Base-by-base conservation (phyloP, 192 early-diverging fungal species). In the Coemansia brasiliensis region DNA sequence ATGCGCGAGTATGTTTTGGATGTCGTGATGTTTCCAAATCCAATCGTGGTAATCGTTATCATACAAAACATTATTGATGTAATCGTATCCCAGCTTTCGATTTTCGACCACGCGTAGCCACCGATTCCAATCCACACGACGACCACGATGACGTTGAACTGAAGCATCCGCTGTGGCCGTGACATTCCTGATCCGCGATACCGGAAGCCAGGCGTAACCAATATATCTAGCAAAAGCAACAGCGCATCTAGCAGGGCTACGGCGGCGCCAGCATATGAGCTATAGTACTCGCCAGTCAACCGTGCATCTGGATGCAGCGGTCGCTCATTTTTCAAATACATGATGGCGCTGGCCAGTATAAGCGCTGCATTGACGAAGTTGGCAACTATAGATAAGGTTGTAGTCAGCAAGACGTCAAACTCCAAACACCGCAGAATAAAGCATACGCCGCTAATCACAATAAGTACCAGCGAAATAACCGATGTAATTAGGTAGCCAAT, bases 111-210 rank as follows among this genome's bases (percentile, higher is more conserved):
- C 41, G 41, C 65, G 9, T 66, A 72, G 60, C 76, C 76, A 55
- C 76, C 75, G 29, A 79, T 79, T 10, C 76, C 76, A 35, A 79
- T 72, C 76, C 76, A 79, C 41, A 79, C 71, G 9, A 79, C 65
- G 9, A 79, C 54, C 3, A 79, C 27, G 15, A 79, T 79, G 10
- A 79, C 65, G 55, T 79, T 79, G 55, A 79, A 69, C 70, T 79
- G 76, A 50, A 79, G 50, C 51, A 79, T 52, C 20, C 76, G 76
- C 21, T 79, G 76, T 29, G 59, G 69, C 8, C 70, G 76, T 39
- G 76, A 79, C 76, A 79, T 79, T 0, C 76, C 76, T 12, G 76
- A 79, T 12, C 76, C 76, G 39, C 76, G 76, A 51, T 65, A 79
- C 29, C 76, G 65, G 48, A 79, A 79, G 13, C 76, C 76, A 16